Base-by-base conservation (phyloP, 345 rosid genomes). In the Barbarea vulgaris region DNA sequence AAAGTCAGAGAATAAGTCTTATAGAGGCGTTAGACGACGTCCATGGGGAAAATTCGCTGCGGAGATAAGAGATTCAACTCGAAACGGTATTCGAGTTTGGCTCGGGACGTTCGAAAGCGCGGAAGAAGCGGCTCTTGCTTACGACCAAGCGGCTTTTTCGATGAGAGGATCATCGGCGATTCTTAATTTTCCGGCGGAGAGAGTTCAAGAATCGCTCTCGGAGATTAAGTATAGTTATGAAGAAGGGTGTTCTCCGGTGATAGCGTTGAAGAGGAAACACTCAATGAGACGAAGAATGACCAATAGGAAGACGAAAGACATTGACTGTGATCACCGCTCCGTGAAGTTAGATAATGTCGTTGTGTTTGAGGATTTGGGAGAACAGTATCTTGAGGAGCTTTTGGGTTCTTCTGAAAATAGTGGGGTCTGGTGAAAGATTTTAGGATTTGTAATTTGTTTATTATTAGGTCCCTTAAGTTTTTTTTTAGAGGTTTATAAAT, bases 11-110 rank as follows among this genome's bases (percentile, higher is more conserved):
- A 91, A n/a, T n/a, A n/a, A 80, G 82, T 73, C 91, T 0, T 91
- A 82, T 73, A 79, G 91, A 74, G 94, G 94, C 0, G 94, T 89
- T 0, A 80, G 94, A 79, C 34, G 91, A 82, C 81, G 94, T 47
- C 94, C 94, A 14, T 89, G 94, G 94, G 94, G 94, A 9, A 89
- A 89, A 64, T 89, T 83, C 73, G 94, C 94, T 2, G 91, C 94
- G 6, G 94, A 89, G 73, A 89, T 89, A 79, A 83, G 94, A 76
- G 94, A 89, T 33, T 87, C 94, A 1, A 89, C 91, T 0, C 25
- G 91, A 41, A 80, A 84, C 19, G 94, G 94, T 41, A 66, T 79
- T 14, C 64, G 94, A 39, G 90, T 89, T 0, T 89, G 94, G 94
- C 77, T 89, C 8, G 94, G 94, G 22, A 89, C 94, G 18, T 89